These are phyloP conservation scores for Phytophthora gonapodyides DNA, from an alignment of 352 stramenopile species.

Conservation along the genomic window DNA sequence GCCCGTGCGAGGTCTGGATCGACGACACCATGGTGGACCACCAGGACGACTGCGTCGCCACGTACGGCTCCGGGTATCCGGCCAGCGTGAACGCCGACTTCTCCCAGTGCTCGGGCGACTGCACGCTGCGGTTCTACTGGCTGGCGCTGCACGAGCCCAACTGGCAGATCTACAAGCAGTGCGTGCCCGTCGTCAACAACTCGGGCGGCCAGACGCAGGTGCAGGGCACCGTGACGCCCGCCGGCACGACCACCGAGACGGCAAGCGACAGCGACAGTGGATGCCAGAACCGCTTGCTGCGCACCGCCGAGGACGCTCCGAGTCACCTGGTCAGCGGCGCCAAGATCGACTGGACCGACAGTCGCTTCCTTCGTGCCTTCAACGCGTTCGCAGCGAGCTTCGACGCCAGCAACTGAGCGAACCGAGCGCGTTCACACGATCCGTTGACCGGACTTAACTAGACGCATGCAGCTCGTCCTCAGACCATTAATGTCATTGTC, in stretches of 20 bases:
- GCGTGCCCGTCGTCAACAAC: conserved; percentile 36
- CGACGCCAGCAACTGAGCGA: conserved; percentile 18
- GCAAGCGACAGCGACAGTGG: conserved; percentile 17
- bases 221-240: conserved; percentile 23
- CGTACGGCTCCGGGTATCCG: conserved; percentile 32
- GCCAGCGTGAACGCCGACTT: conserved; percentile 36
- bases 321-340: conserved; percentile 25
- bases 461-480: conserved; percentile 5
- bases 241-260: conserved; percentile 11
- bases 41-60: conserved; percentile 51
- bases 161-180: conserved; percentile 54
- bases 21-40: conserved; percentile 50
- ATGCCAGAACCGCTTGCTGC: conserved; percentile 34
- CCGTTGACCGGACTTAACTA: not conserved
- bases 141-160: conserved; percentile 43
- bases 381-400: conserved; percentile 35
- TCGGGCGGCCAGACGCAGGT: conserved; percentile 17
- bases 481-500: conserved; percentile 12
- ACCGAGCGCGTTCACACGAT: not conserved
- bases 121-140: conserved; percentile 42
- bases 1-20: conserved; percentile 66
- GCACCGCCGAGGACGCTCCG: conserved; percentile 22
- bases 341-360: conserved; percentile 38
- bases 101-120: conserved; percentile 35
- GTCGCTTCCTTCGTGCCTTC: conserved; percentile 40